Percentiles rank a stretch among this genome's conserved stretches.
Evolutionary conservation across 805 yeast species (phyloP).

Genomic region (Saturnispora kantuleensis): DNA sequence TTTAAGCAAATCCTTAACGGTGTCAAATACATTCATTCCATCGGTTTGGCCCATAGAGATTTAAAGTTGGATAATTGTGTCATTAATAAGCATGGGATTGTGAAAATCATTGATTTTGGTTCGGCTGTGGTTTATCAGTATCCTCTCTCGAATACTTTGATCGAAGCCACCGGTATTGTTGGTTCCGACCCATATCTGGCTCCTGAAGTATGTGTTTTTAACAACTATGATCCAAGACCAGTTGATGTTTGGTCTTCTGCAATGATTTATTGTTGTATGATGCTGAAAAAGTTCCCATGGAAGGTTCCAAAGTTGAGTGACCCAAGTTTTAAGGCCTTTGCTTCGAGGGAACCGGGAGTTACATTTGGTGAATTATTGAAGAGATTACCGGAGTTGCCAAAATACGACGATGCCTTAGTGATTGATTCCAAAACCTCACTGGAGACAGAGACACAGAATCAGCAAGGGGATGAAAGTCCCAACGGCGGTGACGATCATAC

Average conservation of each 20-base stretch:
- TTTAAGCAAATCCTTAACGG: conserved; percentile 81
- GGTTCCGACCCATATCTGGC: conserved; percentile 88
- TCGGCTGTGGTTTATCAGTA: conserved; percentile 86
- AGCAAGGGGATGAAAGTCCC: conserved; percentile 4
- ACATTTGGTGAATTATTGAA: conserved; percentile 55
- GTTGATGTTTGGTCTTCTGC: conserved; percentile 93
- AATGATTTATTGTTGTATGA: conserved; percentile 86
- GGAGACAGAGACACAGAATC: neutral
- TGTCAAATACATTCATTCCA: conserved; percentile 65
- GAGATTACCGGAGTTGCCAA: conserved; percentile 40
- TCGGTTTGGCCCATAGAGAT: conserved; percentile 89
- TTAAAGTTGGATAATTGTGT: conserved; percentile 90
- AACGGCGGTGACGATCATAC: conserved; percentile 35
- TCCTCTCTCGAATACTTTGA: conserved; percentile 64
- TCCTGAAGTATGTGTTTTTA: conserved; percentile 81
- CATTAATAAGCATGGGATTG: conserved; percentile 69
- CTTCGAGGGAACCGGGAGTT: conserved; percentile 60
- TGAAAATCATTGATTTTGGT: conserved; percentile 87
- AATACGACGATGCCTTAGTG: conserved; percentile 17
- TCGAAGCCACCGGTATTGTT: conserved; percentile 76
- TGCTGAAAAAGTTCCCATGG: conserved; percentile 89
- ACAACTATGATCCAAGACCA: conserved; percentile 82
- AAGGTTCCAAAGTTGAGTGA: conserved; percentile 79
- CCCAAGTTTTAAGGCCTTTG: conserved; percentile 72
- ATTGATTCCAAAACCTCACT: conserved; percentile 11